Conservation (phyloP, 2,329 filamentous ascomycete genomes). For the Fusarium liriodendri region DNA sequence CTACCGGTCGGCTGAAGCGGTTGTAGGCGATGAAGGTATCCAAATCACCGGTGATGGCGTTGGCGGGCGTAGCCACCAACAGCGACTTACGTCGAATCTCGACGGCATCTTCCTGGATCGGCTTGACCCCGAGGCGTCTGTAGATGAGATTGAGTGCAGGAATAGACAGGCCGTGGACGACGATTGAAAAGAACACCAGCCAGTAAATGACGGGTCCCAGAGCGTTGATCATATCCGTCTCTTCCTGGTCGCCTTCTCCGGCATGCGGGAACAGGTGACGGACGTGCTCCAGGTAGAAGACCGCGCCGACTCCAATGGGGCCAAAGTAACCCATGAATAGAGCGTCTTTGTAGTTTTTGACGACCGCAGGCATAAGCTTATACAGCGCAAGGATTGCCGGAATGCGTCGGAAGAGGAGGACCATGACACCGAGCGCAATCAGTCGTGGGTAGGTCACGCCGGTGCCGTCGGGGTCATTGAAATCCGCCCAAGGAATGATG, state of each 20-base stretch:
- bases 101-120: slow-evolving; percentile 56
- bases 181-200: slow-evolving; percentile 48
- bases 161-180: slow-evolving; percentile 55
- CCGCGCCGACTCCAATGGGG: slow-evolving; percentile 80
- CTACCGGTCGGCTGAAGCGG: slow-evolving; percentile 56
- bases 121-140: slow-evolving; percentile 47
- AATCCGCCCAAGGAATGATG: slow-evolving; percentile 66
- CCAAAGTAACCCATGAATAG: slow-evolving; percentile 77
- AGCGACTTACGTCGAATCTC: slow-evolving; percentile 53
- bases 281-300: slow-evolving; percentile 75
- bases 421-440: slow-evolving; percentile 62
- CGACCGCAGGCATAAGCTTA: slow-evolving; percentile 64
- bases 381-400: slow-evolving; percentile 66
- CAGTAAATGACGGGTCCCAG: slow-evolving; percentile 56
- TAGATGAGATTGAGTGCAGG: slow-evolving; percentile 44
- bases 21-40: slow-evolving; percentile 60
- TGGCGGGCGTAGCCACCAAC: slow-evolving; percentile 47
- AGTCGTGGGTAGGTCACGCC: slow-evolving; percentile 64
- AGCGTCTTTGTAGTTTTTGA: slow-evolving; percentile 66
- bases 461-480: slow-evolving; percentile 62
- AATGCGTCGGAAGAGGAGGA: slow-evolving; percentile 67
- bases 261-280: slow-evolving; percentile 54
- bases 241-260: slow-evolving; percentile 49
- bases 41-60: slow-evolving; percentile 52
- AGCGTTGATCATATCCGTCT: slow-evolving; percentile 50